phyloP scores from a whole-genome alignment of 129 eudicot species.

The carrot (Daucus carota) region DH1_v3.0 NC_030382.2:42387001-42387500 shows the following conservation, averaged over 20 bases:
- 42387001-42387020: neutral
- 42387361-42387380: neutral
- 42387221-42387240: constrained; percentile 41
- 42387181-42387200: constrained; percentile 39
- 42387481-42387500: too few relatives aligned
- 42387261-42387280: constrained; percentile 36
- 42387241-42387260: constrained; percentile 36
- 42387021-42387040: constrained; percentile 6
- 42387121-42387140: constrained; percentile 41
- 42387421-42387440: too few relatives aligned
- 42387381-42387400: neutral
- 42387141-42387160: constrained; percentile 28
- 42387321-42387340: constrained; percentile 9
- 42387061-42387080: too few relatives aligned
- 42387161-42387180: constrained; percentile 28
- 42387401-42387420: too few relatives aligned
- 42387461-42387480: too few relatives aligned
- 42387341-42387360: neutral
- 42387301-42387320: constrained; percentile 19
- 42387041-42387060: neutral
- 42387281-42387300: constrained; percentile 28
- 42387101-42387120: constrained; percentile 37
- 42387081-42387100: neutral
- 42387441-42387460: too few relatives aligned
- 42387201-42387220: constrained; percentile 27